Evolutionary conservation across 805 yeast genomes (phyloP).

Genomic region (Maudiozyma bulderi): DNA sequence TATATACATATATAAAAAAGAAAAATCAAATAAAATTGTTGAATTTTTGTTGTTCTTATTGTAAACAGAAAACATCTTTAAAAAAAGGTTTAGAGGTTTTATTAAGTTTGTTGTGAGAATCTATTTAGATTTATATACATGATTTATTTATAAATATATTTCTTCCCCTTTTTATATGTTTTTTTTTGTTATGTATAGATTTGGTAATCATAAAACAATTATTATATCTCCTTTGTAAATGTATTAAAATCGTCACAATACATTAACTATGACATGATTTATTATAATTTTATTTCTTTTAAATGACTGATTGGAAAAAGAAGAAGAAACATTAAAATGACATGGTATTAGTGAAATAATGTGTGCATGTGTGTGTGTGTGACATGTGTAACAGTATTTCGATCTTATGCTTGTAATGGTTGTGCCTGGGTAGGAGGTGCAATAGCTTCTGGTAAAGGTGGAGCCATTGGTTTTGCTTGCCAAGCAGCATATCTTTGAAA

Average conservation of each 20-base stretch:
- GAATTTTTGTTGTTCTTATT: background rate
- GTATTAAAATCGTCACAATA: background rate
- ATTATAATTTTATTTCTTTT: no score
- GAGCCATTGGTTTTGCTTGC: constrained; percentile 65
- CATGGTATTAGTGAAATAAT: background rate
- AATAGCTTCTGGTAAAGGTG: constrained; percentile 40
- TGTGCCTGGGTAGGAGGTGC: constrained; percentile 15
- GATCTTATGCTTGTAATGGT: constrained; percentile 28
- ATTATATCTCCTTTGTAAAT: background rate
- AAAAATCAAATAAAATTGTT: background rate
- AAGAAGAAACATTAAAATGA: background rate
- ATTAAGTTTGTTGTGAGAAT: no score
- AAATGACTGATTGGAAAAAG: background rate
- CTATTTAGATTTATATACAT: no score
- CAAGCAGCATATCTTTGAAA: constrained; percentile 83
- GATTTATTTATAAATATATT: no score
- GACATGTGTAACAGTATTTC: no score
- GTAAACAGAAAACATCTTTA: no score
- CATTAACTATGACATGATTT: background rate
- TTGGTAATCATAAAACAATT: no score
- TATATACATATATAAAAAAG: background rate
- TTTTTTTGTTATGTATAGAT: no score
- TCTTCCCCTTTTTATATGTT: no score
- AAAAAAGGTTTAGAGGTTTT: no score
- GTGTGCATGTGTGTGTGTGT: no score